Conservation (phyloP, 1,284 basidiomycete species). For the Apiotrichum gracile region DNA sequence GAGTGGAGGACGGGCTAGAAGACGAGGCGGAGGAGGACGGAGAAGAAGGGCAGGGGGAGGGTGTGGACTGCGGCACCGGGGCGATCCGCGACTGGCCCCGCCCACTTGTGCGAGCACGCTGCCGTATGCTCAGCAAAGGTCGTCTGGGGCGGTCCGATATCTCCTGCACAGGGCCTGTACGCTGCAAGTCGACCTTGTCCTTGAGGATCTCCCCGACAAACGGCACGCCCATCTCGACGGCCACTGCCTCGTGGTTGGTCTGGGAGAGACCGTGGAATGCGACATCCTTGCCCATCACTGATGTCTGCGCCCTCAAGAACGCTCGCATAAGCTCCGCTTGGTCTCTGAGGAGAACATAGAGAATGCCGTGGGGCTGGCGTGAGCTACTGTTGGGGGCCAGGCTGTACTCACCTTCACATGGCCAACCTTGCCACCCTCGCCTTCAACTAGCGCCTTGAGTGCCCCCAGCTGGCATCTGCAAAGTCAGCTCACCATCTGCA, state of each 20-base stretch:
- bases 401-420: constrained; percentile 18
- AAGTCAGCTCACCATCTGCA: background rate
- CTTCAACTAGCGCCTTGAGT: constrained; percentile 27
- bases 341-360: constrained; percentile 29
- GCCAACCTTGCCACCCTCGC: constrained; percentile 23
- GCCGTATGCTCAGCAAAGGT: background rate
- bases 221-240: constrained; percentile 26
- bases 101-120: background rate
- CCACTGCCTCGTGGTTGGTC: constrained; percentile 30
- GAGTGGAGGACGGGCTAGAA: background rate
- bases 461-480: constrained; percentile 29
- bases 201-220: constrained; percentile 32
- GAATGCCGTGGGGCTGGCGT: background rate
- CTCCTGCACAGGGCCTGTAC: background rate
- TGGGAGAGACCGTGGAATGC: constrained; percentile 36
- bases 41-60: background rate
- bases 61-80: background rate
- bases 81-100: background rate
- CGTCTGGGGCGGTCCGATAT: background rate
- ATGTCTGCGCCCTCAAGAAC: constrained; percentile 26
- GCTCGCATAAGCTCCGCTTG: constrained; percentile 25
- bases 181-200: constrained; percentile 8
- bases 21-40: background rate
- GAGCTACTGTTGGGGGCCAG: too few species aligned
- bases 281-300: constrained; percentile 17